Evolutionary conservation across 2,329 filamentous ascomycete genomes (phyloP).

Genomic region (Pezicula rhizophila): DNA sequence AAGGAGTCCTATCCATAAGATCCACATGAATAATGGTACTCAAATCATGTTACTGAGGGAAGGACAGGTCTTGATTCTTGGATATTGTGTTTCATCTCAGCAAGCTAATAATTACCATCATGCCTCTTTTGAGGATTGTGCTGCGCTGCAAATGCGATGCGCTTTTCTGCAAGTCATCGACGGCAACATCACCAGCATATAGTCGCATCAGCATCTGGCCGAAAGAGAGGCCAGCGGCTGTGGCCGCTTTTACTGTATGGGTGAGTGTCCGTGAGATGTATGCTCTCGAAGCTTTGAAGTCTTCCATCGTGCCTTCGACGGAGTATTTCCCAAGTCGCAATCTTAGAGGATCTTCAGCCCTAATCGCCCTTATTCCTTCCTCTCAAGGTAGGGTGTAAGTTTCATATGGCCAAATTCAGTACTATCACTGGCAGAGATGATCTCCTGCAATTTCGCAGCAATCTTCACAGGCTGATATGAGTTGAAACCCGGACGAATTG

Average conservation of each 20-base stretch:
- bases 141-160: constrained; percentile 10
- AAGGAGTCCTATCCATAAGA: constrained; percentile 7
- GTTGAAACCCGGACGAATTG: constrained; percentile 16
- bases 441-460: constrained; percentile 16
- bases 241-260: not conserved
- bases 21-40: not conserved
- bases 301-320: not conserved
- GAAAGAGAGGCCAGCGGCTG: not conserved
- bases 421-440: constrained; percentile 14
- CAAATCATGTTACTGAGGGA: not conserved
- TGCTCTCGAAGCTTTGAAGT: not conserved
- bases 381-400: constrained; percentile 5
- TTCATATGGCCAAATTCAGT: constrained; percentile 9
- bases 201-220: constrained; percentile 1
- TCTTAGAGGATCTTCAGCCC: constrained; percentile 13
- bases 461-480: constrained; percentile 16
- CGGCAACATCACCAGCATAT: constrained; percentile 4
- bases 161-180: constrained; percentile 21
- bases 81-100: not conserved
- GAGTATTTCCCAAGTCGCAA: not conserved
- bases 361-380: constrained; percentile 15
- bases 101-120: not conserved
- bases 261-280: not conserved
- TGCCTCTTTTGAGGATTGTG: constrained; percentile 9
- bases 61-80: not conserved